Evolutionary conservation across 2,329 filamentous ascomycete genomes (phyloP), one percentile per base, ranked within the genome.

Genomic region (Lachnellula occidentalis): DNA sequence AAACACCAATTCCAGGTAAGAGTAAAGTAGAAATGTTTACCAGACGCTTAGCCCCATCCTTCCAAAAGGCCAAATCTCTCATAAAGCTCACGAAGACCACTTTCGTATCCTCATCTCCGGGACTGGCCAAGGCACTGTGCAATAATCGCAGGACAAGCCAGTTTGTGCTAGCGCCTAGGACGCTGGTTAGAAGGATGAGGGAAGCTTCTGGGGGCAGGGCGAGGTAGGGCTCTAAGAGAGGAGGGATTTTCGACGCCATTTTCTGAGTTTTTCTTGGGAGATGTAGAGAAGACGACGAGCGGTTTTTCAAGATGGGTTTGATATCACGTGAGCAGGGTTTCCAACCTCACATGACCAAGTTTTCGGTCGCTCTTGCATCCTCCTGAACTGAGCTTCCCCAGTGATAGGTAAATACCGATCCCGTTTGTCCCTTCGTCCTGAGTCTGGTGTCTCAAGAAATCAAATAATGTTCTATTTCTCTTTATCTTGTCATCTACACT

Each of bases 21-120:
- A 31, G 9, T 31, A 54, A 48, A 45, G 43, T 39, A 22, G 48
- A 21, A 48, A 5, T 21, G 27, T 24, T 60, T 72, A 89, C 87
- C 66, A 90, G 71, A 70, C 85, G 85, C 51, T 82, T 79, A 2
- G 79, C 79, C 48, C 88, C 86, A 3, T 85, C 81, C 58, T 76
- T 83, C 90, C 91, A 96, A 67, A 95, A 95, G 1, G 80, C 74
- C 59, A 79, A 81, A 64, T 92, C 87, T 57, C 89, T 80, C 71
- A 95, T 74, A 72, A 94, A 96, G 73, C 88, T 95, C 55, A 94
- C 83, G 3, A 96, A 76, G 3, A 96, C 76, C 1, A 96, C 79
- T 48, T 75, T 78, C 24, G 70, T 72, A 43, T 73, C 72, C 11
- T 67, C 67, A 46, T 46, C 14, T 56, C 58, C 22, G 59, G 41